Base-by-base conservation (phyloP, 306 rosid genomes). In the Ormosia semicastrata region DNA sequence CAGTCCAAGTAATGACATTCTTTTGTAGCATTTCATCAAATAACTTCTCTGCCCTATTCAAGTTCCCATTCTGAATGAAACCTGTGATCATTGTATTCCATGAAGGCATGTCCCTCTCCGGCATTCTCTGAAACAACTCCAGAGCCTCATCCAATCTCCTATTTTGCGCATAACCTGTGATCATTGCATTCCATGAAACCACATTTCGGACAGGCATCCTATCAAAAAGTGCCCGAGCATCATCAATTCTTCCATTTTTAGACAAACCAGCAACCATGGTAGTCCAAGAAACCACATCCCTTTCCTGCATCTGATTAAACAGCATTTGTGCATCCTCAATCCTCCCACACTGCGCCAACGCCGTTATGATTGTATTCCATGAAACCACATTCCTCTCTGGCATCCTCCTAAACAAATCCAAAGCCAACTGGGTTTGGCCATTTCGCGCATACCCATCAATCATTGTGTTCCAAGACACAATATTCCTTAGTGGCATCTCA, bases 81-180 rank as follows among this genome's bases (percentile, higher is more conserved):
- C 88, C 88, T 0, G 90, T 81, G 67, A 87, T 77, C 86, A 87
- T 62, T 15, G 87, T 81, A 87, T 87, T 87, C 90, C 90, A 87
- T 0, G 90, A 87, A 81, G 90, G 80, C 60, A 71, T 81, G 66
- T 87, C 88, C 65, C 90, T 75, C 71, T 81, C 82, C 0, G 88
- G 90, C 88, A 87, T 87, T 41, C 77, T 81, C 80, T 84, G 77
- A 69, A 87, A 84, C 84, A 87, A 62, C 43, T 81, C 71, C 3
- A 84, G 34, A 62, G 88, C 90, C 73, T 87, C 88, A 64, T 78
- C 82, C 63, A 87, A 63, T 70, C 84, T 87, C 56, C 77, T 37
- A 67, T 87, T 87, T 47, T 81, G 86, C 0, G 82, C 84, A 87
- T 87, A 87, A 63, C 90, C 80, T 0, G 84, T 15, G 43, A 85